Evolutionary conservation across 805 yeast species (phyloP).

Genomic region (Wickerhamiella lipophila): DNA sequence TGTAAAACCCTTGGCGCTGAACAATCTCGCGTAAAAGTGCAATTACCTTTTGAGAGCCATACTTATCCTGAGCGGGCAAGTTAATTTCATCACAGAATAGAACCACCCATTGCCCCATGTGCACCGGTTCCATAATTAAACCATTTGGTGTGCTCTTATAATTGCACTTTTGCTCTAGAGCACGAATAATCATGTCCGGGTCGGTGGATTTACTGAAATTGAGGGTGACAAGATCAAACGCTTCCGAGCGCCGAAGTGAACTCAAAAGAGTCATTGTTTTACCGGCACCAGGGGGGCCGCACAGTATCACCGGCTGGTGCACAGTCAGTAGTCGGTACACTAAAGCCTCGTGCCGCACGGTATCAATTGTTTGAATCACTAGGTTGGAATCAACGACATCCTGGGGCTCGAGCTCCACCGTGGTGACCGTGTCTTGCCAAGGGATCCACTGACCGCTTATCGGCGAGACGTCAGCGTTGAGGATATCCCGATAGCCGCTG

Average conservation of each 20-base stretch:
- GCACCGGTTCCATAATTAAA: conserved; percentile 41
- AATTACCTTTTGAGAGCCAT: conserved; percentile 61
- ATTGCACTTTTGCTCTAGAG: conserved; percentile 61
- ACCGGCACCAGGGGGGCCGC: conserved; percentile 98
- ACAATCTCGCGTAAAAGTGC: conserved; percentile 62
- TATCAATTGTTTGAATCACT: conserved; percentile 70
- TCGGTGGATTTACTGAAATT: conserved; percentile 76
- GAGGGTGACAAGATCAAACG: conserved; percentile 49
- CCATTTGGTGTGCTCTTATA: conserved; percentile 45
- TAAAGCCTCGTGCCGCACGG: conserved; percentile 50
- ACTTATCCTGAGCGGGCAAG: conserved; percentile 57
- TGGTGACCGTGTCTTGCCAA: conserved; percentile 33
- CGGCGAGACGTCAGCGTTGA: conserved; percentile 35
- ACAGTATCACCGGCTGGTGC: conserved; percentile 51
- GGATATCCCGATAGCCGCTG: conserved; percentile 18
- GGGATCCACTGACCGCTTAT: conserved; percentile 38
- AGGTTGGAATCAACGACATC: conserved; percentile 48
- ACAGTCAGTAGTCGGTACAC: conserved; percentile 45
- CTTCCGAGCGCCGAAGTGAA: conserved; percentile 46
- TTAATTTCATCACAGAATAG: conserved; percentile 88
- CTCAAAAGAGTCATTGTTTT: conserved; percentile 82
- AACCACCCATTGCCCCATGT: conserved; percentile 57
- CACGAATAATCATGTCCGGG: conserved; percentile 44
- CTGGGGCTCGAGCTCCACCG: conserved; percentile 40
- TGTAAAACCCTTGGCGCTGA: conserved; percentile 71